Evolutionary conservation across 164 flowering plant species (phyloP), one percentile per base, ranked within the genome.

Genomic region (Aristolochia fimbriata): DNA sequence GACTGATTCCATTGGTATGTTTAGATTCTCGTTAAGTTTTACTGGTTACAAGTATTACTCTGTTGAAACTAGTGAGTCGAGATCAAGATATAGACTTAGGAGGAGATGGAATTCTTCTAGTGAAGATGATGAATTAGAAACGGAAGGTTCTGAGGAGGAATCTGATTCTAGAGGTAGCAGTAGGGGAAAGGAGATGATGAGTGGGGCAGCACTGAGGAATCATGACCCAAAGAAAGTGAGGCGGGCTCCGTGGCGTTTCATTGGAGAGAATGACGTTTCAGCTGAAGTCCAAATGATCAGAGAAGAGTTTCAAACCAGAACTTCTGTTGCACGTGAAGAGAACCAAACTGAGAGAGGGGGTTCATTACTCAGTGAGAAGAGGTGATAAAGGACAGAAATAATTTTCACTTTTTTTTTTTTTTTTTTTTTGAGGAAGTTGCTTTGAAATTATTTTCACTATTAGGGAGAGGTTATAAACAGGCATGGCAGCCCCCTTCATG

Each of bases 131-230:
- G 63, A n/a, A 45, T 25, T n/a, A 25, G 61, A 21, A 14, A 4
- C n/a, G 50, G 27, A 58, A n/a, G 63, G 69, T 4, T 43, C 72
- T 0, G 80, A 67, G 25, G 74, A 64, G 57, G 75, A 65, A 33
- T 21, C 46, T 27, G 70, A 27, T 19, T 21, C 15, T 43, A 65
- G 47, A n/a, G 65, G 15, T 46, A 67, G 72, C 9, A 70, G 70
- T 69, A 62, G 31, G 20, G 65, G 61, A 23, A 73, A 64, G 71
- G 77, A 71, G 62, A 70, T 73, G 62, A 73, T 76, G 67, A 80
- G 90, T 62, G 80, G 83, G 71, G 96, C 85, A 58, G 73, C 84
- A 33, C 71, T 87, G 74, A 84, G 86, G 56, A 81, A 85, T 65
- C 67, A 79, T 70, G 97, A 90, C 76, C 24, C 72, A 43, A 93